Evolutionary conservation across 805 yeast species (phyloP).

Genomic region (Ogataea siamensis): DNA sequence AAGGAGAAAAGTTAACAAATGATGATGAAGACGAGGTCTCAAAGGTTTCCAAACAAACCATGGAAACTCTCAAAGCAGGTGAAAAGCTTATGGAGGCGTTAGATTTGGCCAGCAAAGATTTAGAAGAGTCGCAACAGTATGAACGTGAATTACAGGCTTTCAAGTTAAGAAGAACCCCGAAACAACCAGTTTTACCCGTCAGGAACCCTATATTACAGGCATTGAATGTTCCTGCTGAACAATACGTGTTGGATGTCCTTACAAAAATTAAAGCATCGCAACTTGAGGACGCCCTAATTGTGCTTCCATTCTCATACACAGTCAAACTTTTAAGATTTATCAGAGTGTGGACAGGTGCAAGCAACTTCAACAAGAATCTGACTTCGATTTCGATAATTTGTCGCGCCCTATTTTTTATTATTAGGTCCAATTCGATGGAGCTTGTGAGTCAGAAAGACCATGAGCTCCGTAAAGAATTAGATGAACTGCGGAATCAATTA

Average conservation of each 20-base stretch:
- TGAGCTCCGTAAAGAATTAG: conserved; percentile 59
- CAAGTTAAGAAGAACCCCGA: conserved; percentile 42
- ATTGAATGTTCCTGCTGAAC: conserved; percentile 65
- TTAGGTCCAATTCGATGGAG: conserved; percentile 76
- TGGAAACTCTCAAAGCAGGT: conserved; percentile 92
- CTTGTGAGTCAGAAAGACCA: conserved; percentile 68
- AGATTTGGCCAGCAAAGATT: conserved; percentile 74
- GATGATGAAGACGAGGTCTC: conserved; percentile 53
- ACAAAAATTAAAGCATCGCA: conserved; percentile 76
- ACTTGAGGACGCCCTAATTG: conserved; percentile 87
- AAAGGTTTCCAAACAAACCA: conserved; percentile 75
- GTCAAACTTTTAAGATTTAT: conserved; percentile 68
- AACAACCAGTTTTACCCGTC: conserved; percentile 57
- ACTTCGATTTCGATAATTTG: conserved; percentile 63
- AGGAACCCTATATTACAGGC: conserved; percentile 75
- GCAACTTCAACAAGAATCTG: conserved; percentile 41
- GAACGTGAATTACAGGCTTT: conserved; percentile 37
- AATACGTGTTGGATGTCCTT: conserved; percentile 73
- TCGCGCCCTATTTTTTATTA: conserved; percentile 70
- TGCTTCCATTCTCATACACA: conserved; percentile 85
- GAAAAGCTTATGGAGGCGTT: conserved; percentile 90
- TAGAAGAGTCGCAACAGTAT: conserved; percentile 55
- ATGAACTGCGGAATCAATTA: conserved; percentile 59
- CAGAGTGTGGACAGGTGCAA: conserved; percentile 63
- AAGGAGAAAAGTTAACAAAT: conserved; percentile 40